Evolutionary conservation across 2,329 filamentous ascomycete genomes (phyloP), one percentile per base, ranked within the genome.

Genomic region (Fusarium sterilihyphosum): DNA sequence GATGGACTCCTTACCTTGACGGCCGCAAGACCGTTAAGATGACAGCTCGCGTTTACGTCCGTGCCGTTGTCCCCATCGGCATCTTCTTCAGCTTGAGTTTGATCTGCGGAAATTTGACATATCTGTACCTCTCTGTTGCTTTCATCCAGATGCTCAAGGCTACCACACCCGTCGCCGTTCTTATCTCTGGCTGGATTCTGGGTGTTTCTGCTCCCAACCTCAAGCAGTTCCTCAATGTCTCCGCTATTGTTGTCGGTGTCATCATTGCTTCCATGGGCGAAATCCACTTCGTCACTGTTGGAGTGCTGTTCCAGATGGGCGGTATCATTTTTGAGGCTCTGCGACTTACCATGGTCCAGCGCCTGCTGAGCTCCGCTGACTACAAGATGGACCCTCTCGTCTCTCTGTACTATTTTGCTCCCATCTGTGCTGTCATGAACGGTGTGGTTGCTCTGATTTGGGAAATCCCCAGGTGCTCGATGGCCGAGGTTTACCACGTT

Each of bases 141-240:
- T 98, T 98, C 84, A 98, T 98, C 80, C 96, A 98, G 88, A 98
- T 98, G 96, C 92, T 98, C 84, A 98, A 98, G 93, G 96, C 96
- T 76, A 98, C 95, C 49, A 98, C 94, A 38, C 96, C 96, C 22
- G 95, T 98, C 68, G 95, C 95, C 61, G 95, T 98, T 60, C 91
- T 99, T 44, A 85, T 98, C 76, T 93, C 94, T 46, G 94, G 94
- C 76, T 98, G 96, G 96, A 87, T 88, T 61, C 91, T 98, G 80
- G 94, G 95, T 67, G 91, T 98, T 59, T 91, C 94, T 20, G 91
- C 94, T 71, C 93, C 94, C 61, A 97, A 95, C 86, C 82, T 96
- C 77, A 95, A 92, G 86, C 93, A 94, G 56, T 92, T 99, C 79
- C 89, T 94, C 81, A 99, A 99, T 82, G 95, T 99, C 72, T 96